Base-by-base conservation (phyloP, 495 filamentous ascomycete species). In the Talaromyces ruber region DNA sequence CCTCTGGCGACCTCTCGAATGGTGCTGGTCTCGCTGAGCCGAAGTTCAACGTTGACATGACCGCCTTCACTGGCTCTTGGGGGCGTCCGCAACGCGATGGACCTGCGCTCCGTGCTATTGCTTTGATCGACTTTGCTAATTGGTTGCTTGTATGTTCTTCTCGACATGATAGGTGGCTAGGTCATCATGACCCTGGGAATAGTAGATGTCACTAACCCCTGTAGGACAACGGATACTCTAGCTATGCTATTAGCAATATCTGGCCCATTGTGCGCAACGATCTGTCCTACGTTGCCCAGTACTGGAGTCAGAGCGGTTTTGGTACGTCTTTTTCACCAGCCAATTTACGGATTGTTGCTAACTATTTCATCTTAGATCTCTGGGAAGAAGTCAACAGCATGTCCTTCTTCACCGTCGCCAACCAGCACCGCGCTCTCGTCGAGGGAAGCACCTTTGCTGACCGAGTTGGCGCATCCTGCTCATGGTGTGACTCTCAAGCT, bases 331-430 rank as follows among this genome's bases (percentile, higher is more conserved):
- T 26, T 28, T 26, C 11, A 2, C 57, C 26, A 24, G 18, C 14
- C 21, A 0, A 3, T 52, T 6, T 60, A 24, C 29, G 2, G 11
- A 51, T 34, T 3, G 18, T 32, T 21, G 28, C 43, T 60, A 24
- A 60, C 37, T 59, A n/a, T n/a, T 52, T 8, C 21, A 45, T 58
- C 29, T 18, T 70, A 56, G 77, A 91, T 69, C 80, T 92, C 0
- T 91, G 88, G 88, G 88, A 92, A 64, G 88, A 91, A 67, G 81
- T 88, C 0, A 62, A 74, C 21, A 84, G 84, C 14, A 75, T 79
- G 2, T 84, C 81, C 32, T 86, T 87, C 72, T 88, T 86, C 66
- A 87, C 84, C 6, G 76, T 79, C 5, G 81, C 82, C 53, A 81
- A 80, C 6, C 82, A 86, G 63, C 74, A 80, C 59, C 75, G 69